These are phyloP conservation scores for Septoria linicola DNA, from an alignment of 2,329 filamentous ascomycete genomes.

Conservation along the genomic window DNA sequence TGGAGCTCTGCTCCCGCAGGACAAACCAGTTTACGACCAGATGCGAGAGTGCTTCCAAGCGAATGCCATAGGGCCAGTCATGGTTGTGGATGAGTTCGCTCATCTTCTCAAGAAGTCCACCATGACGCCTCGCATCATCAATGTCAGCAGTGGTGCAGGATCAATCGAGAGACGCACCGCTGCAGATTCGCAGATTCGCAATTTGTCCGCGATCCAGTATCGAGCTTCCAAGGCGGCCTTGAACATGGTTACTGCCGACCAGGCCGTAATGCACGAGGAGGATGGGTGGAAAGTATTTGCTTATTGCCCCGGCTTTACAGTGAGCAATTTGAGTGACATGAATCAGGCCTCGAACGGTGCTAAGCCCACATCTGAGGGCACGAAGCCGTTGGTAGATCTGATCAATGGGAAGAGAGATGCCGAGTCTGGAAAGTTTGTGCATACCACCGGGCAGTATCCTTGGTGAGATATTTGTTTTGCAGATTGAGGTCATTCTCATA, in stretches of 20 bases:
- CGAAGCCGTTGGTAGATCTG: slow-evolving; percentile 39
- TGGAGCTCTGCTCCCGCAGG: slow-evolving; percentile 17
- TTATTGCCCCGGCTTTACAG: slow-evolving; percentile 43
- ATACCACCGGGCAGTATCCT: slow-evolving; percentile 15
- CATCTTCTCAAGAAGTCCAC: slow-evolving; percentile 31
- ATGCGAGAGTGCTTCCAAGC: slow-evolving; percentile 29
- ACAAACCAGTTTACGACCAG: slow-evolving; percentile 28
- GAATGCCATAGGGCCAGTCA: slow-evolving; percentile 30
- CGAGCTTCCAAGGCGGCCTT: slow-evolving; percentile 42
- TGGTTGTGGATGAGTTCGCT: slow-evolving; percentile 30
- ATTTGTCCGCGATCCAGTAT: slow-evolving; percentile 34
- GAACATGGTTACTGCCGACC: slow-evolving; percentile 40
- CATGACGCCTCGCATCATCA: slow-evolving; percentile 36
- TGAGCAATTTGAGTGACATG: slow-evolving; percentile 36
- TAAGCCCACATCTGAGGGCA: slow-evolving; percentile 37
- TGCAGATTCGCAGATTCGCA: slow-evolving; percentile 32
- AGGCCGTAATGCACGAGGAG: slow-evolving; percentile 30
- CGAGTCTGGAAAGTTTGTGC: slow-evolving; percentile 27
- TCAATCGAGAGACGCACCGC: slow-evolving; percentile 37
- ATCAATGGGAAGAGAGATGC: slow-evolving; percentile 40
- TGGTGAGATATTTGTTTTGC: too few relatives aligned
- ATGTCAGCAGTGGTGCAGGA: slow-evolving; percentile 39
- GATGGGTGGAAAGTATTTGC: slow-evolving; percentile 41
- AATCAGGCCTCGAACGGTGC: slow-evolving; percentile 42
- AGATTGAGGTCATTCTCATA: too few relatives aligned